These are phyloP conservation scores for Solanum dulcamara DNA, from an alignment of 257 asterid genomes.

Conservation along the genomic window DNA sequence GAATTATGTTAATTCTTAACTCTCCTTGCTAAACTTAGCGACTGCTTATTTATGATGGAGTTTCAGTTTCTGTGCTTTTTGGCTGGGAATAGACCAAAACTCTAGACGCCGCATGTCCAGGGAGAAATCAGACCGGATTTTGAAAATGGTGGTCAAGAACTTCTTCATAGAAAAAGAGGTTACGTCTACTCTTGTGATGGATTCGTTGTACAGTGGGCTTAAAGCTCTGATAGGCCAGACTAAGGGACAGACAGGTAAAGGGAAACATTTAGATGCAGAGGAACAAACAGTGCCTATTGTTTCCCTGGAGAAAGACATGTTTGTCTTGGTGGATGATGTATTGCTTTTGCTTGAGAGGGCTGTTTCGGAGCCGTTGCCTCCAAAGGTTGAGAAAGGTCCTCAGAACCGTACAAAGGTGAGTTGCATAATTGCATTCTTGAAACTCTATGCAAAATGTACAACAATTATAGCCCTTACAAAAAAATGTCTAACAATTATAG, in stretches of 20 bases:
- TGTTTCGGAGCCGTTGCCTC: slow-evolving; percentile 83
- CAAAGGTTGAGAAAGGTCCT: slow-evolving; percentile 93
- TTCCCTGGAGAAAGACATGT: slow-evolving; percentile 54
- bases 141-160: slow-evolving; percentile 72
- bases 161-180: slow-evolving; percentile 93
- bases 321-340: slow-evolving; percentile 79
- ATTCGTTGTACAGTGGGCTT: slow-evolving; percentile 80
- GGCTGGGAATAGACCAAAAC: slow-evolving; percentile 67
- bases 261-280: slow-evolving; percentile 39
- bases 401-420: slow-evolving; percentile 87
- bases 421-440: neutral
- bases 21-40: neutral
- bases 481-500: neutral
- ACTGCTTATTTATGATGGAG: neutral
- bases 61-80: slow-evolving; percentile 77
- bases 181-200: slow-evolving; percentile 94
- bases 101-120: slow-evolving; percentile 56
- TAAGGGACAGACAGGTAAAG: slow-evolving; percentile 54
- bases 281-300: slow-evolving; percentile 52
- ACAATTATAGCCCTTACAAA: neutral
- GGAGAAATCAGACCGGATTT: slow-evolving; percentile 70
- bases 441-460: neutral
- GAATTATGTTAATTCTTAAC: neutral
- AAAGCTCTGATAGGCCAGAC: slow-evolving; percentile 80
- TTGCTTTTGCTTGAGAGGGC: slow-evolving; percentile 77